Conservation (phyloP, 805 yeast species). For the Teunomyces funiuensis region DNA sequence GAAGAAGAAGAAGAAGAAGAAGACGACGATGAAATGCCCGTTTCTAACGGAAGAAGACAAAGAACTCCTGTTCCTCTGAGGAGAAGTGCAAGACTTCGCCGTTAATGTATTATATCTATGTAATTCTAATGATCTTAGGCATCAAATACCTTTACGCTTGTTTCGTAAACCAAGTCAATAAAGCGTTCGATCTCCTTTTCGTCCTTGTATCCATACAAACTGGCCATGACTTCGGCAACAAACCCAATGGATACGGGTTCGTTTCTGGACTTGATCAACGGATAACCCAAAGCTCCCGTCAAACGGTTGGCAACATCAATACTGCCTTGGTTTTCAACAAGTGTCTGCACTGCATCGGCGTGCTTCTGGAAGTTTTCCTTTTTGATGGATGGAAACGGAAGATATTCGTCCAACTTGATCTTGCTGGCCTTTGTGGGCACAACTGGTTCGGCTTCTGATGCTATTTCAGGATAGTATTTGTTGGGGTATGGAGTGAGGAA, state of each 20-base stretch:
- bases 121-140: slow-evolving; percentile 5
- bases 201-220: slow-evolving; percentile 27
- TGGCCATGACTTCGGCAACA: slow-evolving; percentile 58
- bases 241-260: slow-evolving; percentile 88
- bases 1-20: background rate
- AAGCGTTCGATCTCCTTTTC: slow-evolving; percentile 31
- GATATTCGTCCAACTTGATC: slow-evolving; percentile 44
- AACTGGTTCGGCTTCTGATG: background rate
- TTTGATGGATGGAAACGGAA: slow-evolving; percentile 66
- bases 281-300: slow-evolving; percentile 32
- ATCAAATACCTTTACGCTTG: slow-evolving; percentile 33
- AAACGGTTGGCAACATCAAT: slow-evolving; percentile 11
- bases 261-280: slow-evolving; percentile 77
- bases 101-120: slow-evolving; percentile 1
- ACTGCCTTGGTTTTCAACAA: slow-evolving; percentile 9
- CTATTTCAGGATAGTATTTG: slow-evolving; percentile 48
- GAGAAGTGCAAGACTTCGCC: slow-evolving; percentile 4
- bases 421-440: slow-evolving; percentile 17
- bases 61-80: slow-evolving; percentile 3
- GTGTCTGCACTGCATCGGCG: slow-evolving; percentile 11
- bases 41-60: background rate
- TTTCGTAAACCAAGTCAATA: slow-evolving; percentile 35
- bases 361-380: slow-evolving; percentile 56
- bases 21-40: background rate
- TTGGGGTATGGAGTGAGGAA: slow-evolving; percentile 57